Base-by-base conservation (phyloP, 768 basidiomycete species). In the Lentinus brumalis region DNA sequence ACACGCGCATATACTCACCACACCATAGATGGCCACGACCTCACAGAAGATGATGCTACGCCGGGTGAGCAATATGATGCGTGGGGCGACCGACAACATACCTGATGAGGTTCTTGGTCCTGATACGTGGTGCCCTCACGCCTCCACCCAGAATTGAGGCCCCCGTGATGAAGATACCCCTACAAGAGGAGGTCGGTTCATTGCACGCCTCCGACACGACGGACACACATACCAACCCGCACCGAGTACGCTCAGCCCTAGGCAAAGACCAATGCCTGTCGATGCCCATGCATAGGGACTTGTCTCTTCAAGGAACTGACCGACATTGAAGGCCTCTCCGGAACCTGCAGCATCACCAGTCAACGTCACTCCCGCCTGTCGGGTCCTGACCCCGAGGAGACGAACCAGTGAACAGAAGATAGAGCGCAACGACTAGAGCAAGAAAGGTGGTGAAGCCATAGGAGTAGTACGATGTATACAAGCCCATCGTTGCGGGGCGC, bases 41-140 rank as follows among this genome's bases (percentile, higher is more conserved):
- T 98, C 96, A 75, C 96, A 98, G 82, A 98, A 98, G 70, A 99
- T 98, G 79, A 98, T 94, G 67, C 96, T 98, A 69, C 0, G 26
- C 10, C 1, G 38, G 4, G 8, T 29, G 41, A 59, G n/a, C 64
- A n/a, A 15, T 7, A 26, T 38, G 9, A n/a, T 21, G 5, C 21
- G 21, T 41, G 9, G 26, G 5, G 0, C 12, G 46, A 2, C 38
- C 8, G n/a, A 35, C 29, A 9, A 55, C 83, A 54, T 52, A 94
- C 95, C 93, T 95, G 68, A 99, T 97, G 74, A 98, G 75, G 74
- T 99, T 99, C 84, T 99, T 98, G 18, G 96, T 98, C 51, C 89
- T 84, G 56, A 99, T 98, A 66, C 96, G 83, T 11, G 96, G 96
- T 50, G 94, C 84, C 45, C 95, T 82, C 10, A 98, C 94, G 70